Conservation (phyloP, 2,329 filamentous ascomycete species). For the Calonectria pauciramosa region DNA sequence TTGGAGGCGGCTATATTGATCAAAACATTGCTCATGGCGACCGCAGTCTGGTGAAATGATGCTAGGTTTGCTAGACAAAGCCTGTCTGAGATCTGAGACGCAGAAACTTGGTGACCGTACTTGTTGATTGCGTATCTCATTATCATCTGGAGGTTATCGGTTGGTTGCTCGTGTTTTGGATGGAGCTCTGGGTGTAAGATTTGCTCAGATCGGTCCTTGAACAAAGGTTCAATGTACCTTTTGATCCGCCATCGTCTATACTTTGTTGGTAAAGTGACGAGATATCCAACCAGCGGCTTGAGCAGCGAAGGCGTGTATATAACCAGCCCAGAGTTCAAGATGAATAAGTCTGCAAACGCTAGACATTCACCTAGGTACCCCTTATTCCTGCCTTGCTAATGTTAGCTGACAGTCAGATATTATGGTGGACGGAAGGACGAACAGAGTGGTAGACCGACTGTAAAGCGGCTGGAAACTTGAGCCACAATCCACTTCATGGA, state of each 20-base stretch:
- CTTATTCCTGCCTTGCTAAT: constrained; percentile 13
- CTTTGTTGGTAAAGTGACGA: constrained; percentile 20
- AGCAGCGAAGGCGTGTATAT: constrained; percentile 21
- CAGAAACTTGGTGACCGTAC: background rate
- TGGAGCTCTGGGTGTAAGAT: constrained; percentile 1
- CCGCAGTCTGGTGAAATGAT: constrained; percentile 27
- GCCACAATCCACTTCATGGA: constrained; percentile 28
- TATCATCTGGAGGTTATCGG: constrained; percentile 37
- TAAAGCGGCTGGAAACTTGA: constrained; percentile 27
- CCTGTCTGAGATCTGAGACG: constrained; percentile 28
- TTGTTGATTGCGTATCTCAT: constrained; percentile 34
- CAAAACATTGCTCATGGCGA: constrained; percentile 23
- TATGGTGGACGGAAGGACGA: background rate
- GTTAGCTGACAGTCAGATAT: background rate
- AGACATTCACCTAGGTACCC: constrained; percentile 11
- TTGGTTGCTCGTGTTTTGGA: constrained; percentile 20
- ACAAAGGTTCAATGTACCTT: constrained; percentile 29
- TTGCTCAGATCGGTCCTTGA: background rate
- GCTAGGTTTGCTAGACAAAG: constrained; percentile 33
- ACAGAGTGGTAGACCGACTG: constrained; percentile 27
- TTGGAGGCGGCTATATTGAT: constrained; percentile 26
- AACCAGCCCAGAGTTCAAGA: constrained; percentile 21
- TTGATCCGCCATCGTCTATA: constrained; percentile 34
- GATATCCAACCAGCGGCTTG: constrained; percentile 18
- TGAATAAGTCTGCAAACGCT: constrained; percentile 21